A percentile compares a stretch with the other conserved stretches of the same genome.
Evolutionary conservation across 2,329 filamentous ascomycete genomes (phyloP).

Genomic region (Dactylellina drechsleri): DNA sequence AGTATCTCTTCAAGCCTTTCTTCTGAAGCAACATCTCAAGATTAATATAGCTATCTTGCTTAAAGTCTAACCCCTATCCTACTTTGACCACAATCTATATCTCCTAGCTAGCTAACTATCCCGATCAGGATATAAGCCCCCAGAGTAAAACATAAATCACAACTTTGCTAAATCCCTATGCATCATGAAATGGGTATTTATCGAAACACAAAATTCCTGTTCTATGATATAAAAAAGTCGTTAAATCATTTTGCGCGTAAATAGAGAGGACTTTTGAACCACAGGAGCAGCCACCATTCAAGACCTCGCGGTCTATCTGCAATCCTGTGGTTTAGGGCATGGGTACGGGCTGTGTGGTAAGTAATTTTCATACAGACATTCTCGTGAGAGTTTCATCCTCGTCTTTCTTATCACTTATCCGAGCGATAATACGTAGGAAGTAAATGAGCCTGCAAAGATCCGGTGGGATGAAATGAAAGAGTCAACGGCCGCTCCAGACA

Average conservation of each 20-base stretch:
- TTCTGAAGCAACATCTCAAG: too few species aligned
- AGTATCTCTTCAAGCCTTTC: too few species aligned
- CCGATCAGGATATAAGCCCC: not conserved
- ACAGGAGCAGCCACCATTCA: too few species aligned
- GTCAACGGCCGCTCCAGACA: conserved; percentile 54
- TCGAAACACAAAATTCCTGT: conserved; percentile 18
- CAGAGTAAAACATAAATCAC: not conserved
- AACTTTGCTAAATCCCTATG: conserved; percentile 18
- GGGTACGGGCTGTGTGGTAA: not conserved
- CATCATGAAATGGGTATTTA: conserved; percentile 45
- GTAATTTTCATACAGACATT: conserved; percentile 31
- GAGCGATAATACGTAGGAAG: conserved; percentile 45
- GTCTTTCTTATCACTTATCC: conserved; percentile 11
- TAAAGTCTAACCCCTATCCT: too few species aligned
- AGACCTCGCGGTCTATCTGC: too few species aligned
- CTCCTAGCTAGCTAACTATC: too few species aligned
- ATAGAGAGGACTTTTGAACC: too few species aligned
- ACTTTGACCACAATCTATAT: too few species aligned
- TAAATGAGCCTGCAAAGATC: conserved; percentile 45
- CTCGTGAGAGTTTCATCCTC: not conserved
- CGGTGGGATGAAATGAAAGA: conserved; percentile 6
- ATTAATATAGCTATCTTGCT: too few species aligned
- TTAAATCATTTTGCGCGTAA: conserved; percentile 22
- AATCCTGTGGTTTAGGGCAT: not conserved
- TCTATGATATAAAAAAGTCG: conserved; percentile 17